Evolutionary conservation across 2,329 filamentous ascomycete species (phyloP).

Genomic region (Parafenestella ontariensis): DNA sequence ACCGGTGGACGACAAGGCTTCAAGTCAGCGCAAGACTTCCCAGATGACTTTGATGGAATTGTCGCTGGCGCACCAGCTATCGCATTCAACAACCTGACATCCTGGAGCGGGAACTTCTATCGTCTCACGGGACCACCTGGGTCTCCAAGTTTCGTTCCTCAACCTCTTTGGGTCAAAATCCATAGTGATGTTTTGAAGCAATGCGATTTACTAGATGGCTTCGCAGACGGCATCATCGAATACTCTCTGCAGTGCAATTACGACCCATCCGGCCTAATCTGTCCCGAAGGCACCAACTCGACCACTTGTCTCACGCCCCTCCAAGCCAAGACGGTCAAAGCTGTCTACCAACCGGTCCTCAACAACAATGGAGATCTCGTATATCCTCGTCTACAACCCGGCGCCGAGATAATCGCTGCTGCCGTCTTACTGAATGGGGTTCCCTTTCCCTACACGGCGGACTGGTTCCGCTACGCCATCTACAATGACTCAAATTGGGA

Average conservation of each 20-base stretch:
- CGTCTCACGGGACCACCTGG: constrained; percentile 30
- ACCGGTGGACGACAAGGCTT: constrained; percentile 49
- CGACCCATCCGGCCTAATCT: constrained; percentile 50
- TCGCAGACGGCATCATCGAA: constrained; percentile 58
- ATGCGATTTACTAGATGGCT: constrained; percentile 59
- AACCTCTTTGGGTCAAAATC: constrained; percentile 48
- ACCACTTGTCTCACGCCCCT: constrained; percentile 53
- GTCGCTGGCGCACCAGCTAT: constrained; percentile 45
- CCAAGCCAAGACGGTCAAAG: constrained; percentile 54
- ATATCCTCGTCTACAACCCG: constrained; percentile 61
- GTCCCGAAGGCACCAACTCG: constrained; percentile 37
- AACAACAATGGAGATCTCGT: constrained; percentile 54
- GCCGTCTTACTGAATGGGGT: constrained; percentile 48
- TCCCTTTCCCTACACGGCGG: constrained; percentile 53
- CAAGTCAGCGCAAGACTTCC: constrained; percentile 42
- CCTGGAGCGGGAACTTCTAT: constrained; percentile 44
- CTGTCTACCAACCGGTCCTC: constrained; percentile 53
- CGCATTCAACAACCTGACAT: constrained; percentile 43
- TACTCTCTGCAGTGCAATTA: constrained; percentile 56
- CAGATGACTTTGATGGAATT: constrained; percentile 49
- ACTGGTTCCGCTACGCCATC: constrained; percentile 60
- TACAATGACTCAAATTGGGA: constrained; percentile 56
- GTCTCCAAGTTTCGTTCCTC: constrained; percentile 50
- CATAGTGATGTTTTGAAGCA: constrained; percentile 55
- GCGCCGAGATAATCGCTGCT: constrained; percentile 52